phyloP scores from a whole-genome alignment of 148 eudicot genomes.

The Mesembryanthemum crystallinum region DNA sequence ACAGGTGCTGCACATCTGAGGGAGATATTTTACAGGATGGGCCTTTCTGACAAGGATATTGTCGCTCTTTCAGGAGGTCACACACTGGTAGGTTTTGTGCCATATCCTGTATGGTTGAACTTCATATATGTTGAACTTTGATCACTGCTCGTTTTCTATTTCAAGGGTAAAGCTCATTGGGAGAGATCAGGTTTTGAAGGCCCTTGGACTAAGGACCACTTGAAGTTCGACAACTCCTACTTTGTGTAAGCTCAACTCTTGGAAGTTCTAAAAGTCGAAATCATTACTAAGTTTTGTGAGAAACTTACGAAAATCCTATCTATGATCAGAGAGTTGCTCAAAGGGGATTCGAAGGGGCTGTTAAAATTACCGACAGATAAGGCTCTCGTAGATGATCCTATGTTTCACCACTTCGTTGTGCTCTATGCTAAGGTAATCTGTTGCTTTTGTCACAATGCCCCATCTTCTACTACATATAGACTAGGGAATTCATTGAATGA shows the following conservation, averaged over 20 bases:
- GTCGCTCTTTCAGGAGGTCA: constrained; percentile 78
- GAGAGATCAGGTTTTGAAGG: constrained; percentile 98
- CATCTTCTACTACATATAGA: too few relatives aligned
- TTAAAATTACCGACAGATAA: constrained; percentile 83
- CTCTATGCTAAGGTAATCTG: constrained; percentile 81
- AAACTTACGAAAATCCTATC: too few relatives aligned
- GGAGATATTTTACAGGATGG: constrained; percentile 88
- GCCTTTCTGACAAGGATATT: constrained; percentile 65
- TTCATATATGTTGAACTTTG: too few relatives aligned
- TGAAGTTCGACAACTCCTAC: constrained; percentile 89
- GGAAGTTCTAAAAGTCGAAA: neutral
- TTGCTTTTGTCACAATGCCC: too few relatives aligned
- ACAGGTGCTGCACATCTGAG: constrained; percentile 69
- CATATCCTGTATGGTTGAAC: too few relatives aligned
- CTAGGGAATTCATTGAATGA: too few relatives aligned
- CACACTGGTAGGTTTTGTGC: constrained; percentile 49
- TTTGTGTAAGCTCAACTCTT: constrained; percentile 63
- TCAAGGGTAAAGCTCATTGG: constrained; percentile 83
- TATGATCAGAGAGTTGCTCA: constrained; percentile 78
- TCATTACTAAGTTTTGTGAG: constrained; percentile 16
- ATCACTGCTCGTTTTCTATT: constrained; percentile 10
- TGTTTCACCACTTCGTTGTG: constrained; percentile 71
- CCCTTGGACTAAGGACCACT: constrained; percentile 92
- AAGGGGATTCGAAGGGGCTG: constrained; percentile 83
- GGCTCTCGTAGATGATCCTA: constrained; percentile 77